Percentiles rank a stretch among this genome's conserved stretches.
Conservation (phyloP, 2,329 filamentous ascomycete genomes). For the Diaporthe sp. region DNA sequence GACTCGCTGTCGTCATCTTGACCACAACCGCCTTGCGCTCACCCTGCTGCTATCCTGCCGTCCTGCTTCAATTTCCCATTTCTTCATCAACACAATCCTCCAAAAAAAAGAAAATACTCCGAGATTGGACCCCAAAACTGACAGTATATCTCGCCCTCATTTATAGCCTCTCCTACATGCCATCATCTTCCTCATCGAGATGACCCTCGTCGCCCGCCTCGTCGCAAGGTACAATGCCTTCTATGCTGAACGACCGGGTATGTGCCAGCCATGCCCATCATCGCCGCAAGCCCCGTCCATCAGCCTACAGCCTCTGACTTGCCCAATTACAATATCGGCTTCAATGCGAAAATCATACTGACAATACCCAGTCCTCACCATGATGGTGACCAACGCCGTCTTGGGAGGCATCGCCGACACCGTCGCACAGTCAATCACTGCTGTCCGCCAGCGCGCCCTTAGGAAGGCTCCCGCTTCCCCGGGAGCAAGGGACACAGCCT, state of each 20-base stretch:
- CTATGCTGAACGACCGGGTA: slow-evolving; percentile 90
- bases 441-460: slow-evolving; percentile 75
- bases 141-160: slow-evolving; percentile 35
- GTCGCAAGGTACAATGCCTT: slow-evolving; percentile 91
- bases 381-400: slow-evolving; percentile 98
- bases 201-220: slow-evolving; percentile 85
- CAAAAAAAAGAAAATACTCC: too few species aligned
- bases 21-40: slow-evolving; percentile 11
- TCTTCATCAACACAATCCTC: background rate
- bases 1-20: slow-evolving; percentile 33
- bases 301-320: background rate
- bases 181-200: slow-evolving; percentile 87
- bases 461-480: slow-evolving; percentile 70
- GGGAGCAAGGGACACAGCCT: slow-evolving; percentile 77
- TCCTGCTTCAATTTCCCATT: background rate
- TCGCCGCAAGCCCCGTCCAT: background rate
- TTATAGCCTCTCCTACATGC: slow-evolving; percentile 86
- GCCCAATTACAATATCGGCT: background rate
- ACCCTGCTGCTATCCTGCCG: background rate
- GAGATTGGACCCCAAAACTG: background rate
- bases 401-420: slow-evolving; percentile 97
- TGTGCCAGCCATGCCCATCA: slow-evolving; percentile 41
- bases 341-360: slow-evolving; percentile 15
- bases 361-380: slow-evolving; percentile 80
- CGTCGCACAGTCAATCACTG: slow-evolving; percentile 91